Evolutionary conservation across 345 rosid genomes (phyloP).

Genomic region (Brassica nigra): DNA sequence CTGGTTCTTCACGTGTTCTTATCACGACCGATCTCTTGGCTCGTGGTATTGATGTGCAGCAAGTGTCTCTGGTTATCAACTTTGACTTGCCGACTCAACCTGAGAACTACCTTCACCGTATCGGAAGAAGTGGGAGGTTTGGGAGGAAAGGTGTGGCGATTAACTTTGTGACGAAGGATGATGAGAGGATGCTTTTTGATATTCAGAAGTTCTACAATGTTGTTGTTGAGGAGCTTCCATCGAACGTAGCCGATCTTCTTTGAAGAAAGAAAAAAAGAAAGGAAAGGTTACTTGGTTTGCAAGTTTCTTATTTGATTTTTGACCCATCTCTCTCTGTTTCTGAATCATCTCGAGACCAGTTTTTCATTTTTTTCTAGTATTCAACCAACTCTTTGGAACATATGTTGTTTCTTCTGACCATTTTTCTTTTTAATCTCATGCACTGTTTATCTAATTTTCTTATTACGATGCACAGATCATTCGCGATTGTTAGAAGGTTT

Average conservation of each 20-base stretch:
- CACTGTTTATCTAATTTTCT: slow-evolving; percentile 20
- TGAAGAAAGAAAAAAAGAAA: not conserved
- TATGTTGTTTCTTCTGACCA: slow-evolving; percentile 29
- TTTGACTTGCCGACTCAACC: not conserved
- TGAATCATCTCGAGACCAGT: slow-evolving; percentile 9
- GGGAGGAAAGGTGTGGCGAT: not conserved
- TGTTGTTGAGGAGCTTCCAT: not conserved
- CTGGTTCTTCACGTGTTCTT: not conserved
- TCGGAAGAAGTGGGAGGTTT: not conserved
- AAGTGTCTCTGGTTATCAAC: not conserved
- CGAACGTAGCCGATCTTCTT: not conserved
- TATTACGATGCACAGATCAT: not conserved
- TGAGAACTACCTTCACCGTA: not conserved
- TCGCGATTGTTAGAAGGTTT: not conserved
- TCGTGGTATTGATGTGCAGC: not conserved
- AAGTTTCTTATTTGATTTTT: slow-evolving; percentile 33
- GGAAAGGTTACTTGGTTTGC: slow-evolving; percentile 29
- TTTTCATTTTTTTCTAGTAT: slow-evolving; percentile 23
- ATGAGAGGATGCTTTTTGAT: not conserved
- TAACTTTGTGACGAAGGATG: not conserved
- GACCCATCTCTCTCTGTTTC: slow-evolving; percentile 22
- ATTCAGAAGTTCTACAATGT: not conserved
- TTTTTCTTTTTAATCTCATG: slow-evolving; percentile 17
- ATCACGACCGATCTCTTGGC: not conserved
- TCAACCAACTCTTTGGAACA: slow-evolving; percentile 28